Percentiles rank a stretch among this genome's conserved stretches.
These are phyloP conservation scores for Pterocarpus macrocarpus DNA, from an alignment of 306 rosid species.

Conservation along the genomic window DNA sequence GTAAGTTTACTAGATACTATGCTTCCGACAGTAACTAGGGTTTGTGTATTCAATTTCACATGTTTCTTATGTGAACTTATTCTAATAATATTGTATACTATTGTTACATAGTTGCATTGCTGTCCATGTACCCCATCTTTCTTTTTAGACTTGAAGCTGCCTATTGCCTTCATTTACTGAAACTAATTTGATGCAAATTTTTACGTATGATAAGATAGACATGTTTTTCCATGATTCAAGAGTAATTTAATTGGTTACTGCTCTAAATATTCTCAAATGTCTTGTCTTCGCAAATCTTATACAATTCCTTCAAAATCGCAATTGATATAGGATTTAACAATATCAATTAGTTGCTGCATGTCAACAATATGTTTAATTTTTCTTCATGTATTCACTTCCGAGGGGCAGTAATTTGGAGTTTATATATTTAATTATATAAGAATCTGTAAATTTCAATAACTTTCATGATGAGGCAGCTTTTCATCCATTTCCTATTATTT, in stretches of 20 bases:
- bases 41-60: slow-evolving; percentile 22
- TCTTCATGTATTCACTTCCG: slow-evolving; percentile 7
- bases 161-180: not conserved
- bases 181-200: not conserved
- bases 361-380: slow-evolving; percentile 14
- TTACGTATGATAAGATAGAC: not conserved
- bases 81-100: not conserved
- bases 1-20: slow-evolving; percentile 25
- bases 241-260: not conserved
- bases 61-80: slow-evolving; percentile 22
- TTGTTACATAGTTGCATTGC: slow-evolving; percentile 4
- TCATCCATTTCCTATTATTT: not conserved
- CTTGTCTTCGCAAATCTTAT: not conserved
- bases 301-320: not conserved
- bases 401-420: not conserved
- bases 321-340: not conserved
- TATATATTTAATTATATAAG: not conserved
- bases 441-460: not conserved
- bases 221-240: slow-evolving; percentile 11
- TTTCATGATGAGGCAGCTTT: slow-evolving; percentile 5
- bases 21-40: slow-evolving; percentile 47
- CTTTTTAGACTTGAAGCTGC: not conserved
- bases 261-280: not conserved
- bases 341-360: not conserved
- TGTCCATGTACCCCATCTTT: slow-evolving; percentile 19